Conservation (phyloP, 2,329 filamentous ascomycete genomes). For the Hypoxylon sp. region DNA sequence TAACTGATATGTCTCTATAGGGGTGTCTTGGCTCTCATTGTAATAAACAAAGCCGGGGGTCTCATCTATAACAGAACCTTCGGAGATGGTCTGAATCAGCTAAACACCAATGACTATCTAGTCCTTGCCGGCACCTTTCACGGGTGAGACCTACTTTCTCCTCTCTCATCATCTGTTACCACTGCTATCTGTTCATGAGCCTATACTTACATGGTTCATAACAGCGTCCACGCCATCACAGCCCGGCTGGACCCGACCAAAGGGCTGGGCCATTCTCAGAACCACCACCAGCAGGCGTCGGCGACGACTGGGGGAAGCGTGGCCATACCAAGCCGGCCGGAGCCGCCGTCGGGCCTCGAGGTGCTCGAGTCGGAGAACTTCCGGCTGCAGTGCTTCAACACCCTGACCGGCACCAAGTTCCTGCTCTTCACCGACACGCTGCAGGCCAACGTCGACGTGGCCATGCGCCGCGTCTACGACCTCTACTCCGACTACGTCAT, state of each 20-base stretch:
- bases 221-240: constrained; percentile 73
- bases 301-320: constrained; percentile 30
- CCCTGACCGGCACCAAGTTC: constrained; percentile 93
- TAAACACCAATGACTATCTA: constrained; percentile 95
- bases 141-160: constrained; percentile 64
- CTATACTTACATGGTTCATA: constrained; percentile 21
- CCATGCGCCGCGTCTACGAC: constrained; percentile 88
- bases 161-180: neutral
- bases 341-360: constrained; percentile 81
- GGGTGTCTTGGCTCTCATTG: constrained; percentile 93
- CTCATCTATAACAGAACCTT: constrained; percentile 97
- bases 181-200: neutral
- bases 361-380: constrained; percentile 95
- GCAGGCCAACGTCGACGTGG: constrained; percentile 84
- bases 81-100: constrained; percentile 82
- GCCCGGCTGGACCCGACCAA: constrained; percentile 67
- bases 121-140: constrained; percentile 98
- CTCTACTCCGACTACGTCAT: constrained; percentile 97
- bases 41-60: constrained; percentile 98
- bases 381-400: constrained; percentile 94
- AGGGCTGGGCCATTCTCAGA: constrained; percentile 29
- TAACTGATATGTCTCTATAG: constrained; percentile 55
- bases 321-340: constrained; percentile 58
- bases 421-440: constrained; percentile 90
- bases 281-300: constrained; percentile 47